Evolutionary conservation across 805 yeast species (phyloP), one percentile per base, ranked within the genome.

Genomic region (Barnettozyma salicaria): DNA sequence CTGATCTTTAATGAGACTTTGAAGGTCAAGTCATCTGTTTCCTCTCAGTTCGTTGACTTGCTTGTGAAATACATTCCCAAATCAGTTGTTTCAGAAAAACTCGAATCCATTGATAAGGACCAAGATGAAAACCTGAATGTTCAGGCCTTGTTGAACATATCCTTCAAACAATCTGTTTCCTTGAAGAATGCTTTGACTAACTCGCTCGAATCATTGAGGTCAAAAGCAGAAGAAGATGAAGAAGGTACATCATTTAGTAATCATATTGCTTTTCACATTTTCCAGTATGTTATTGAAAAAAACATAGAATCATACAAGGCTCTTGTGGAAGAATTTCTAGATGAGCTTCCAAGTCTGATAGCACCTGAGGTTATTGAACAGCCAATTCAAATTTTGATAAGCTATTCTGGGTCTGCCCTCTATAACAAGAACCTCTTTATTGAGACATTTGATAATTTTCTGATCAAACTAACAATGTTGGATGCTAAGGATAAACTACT

Each of bases 261-360:
- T 2, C 56, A 53, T 28, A 53, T 50, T 12, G 45, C 54, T 1
- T 58, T 65, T 19, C 18, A 29, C 4, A 45, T 66, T 6, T 52
- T 59, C 21, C 53, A 55, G 13, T 39, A 44, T 7, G 50, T 56
- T 14, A 47, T 67, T 5, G 45, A 42, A 23, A 38, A 45, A 11
- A 50, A 59, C 26, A 11, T 49, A 5, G 23, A 36, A 0, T 40
- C 44, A 7, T 59, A 44, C 36, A 19, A 40, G 4, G 41, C 54
- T 0, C 51, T 53, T n/a, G 50, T 76, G 1, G 45, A 51, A 0
- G 49, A 51, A 4, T 58, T 69, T 29, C 42, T 70, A 13, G 47
- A 48, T 14, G 58, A 58, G 12, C 13, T 72, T 6, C 64, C 70
- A 5, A 46, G 52, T 2, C 53, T 54, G 42, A 41, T 68, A 6